Evolutionary conservation across 2,329 filamentous ascomycete genomes (phyloP).

Genomic region (Ascochyta koolunga): DNA sequence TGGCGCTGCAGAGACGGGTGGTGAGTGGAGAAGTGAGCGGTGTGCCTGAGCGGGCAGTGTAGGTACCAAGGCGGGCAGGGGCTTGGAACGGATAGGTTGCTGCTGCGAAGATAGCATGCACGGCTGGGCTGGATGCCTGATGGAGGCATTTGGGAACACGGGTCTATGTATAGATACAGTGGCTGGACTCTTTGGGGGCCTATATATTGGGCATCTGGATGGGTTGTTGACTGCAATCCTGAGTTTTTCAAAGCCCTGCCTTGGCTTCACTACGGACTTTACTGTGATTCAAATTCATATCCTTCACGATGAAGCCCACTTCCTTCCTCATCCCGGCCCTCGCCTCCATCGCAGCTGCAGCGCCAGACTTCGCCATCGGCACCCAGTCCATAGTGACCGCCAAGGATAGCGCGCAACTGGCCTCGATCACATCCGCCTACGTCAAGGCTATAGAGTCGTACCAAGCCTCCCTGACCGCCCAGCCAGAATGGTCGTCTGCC

Average conservation of each 20-base stretch:
- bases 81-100: background rate
- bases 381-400: background rate
- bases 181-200: background rate
- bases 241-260: no score
- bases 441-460: background rate
- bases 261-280: no score
- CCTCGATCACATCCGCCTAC: slow-evolving; percentile 6
- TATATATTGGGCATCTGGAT: background rate
- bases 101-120: background rate
- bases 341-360: slow-evolving; percentile 1
- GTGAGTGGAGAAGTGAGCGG: background rate
- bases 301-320: slow-evolving; percentile 1
- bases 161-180: background rate
- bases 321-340: slow-evolving; percentile 2
- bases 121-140: background rate
- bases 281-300: background rate
- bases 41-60: background rate
- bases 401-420: background rate
- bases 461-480: slow-evolving; percentile 7
- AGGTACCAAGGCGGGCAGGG: background rate
- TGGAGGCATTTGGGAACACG: background rate
- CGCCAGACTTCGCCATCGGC: slow-evolving; percentile 4
- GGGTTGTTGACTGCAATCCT: no score
- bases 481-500: slow-evolving; percentile 9
- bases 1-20: no score